phyloP scores from a whole-genome alignment of 208 protist species.

The Acanthamoeba lenticulata region DNA sequence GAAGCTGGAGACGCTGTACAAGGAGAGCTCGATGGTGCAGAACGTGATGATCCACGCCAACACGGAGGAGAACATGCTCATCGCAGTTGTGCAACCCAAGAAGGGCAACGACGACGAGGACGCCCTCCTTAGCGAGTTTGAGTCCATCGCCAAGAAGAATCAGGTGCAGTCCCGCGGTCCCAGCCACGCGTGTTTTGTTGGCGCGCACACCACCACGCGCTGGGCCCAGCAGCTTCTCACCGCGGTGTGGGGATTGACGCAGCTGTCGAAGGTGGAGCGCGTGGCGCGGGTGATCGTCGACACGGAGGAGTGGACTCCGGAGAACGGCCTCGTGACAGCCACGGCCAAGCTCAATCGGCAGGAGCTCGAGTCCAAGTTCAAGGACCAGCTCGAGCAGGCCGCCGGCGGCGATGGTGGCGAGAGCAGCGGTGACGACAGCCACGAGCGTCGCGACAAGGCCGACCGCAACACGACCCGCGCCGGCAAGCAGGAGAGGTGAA shows the following conservation, averaged over 20 bases:
- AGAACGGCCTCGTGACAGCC: constrained; percentile 51
- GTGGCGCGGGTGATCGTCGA: neutral
- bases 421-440: no score
- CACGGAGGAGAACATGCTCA: neutral
- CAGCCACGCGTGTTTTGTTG: no score
- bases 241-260: neutral
- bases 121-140: neutral
- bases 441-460: no score
- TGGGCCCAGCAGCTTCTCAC: no score
- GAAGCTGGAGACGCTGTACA: constrained; percentile 59
- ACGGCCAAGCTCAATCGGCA: constrained; percentile 58
- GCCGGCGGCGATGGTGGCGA: neutral
- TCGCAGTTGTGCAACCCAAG: constrained; percentile 43
- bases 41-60: constrained; percentile 1
- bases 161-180: no score
- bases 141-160: constrained; percentile 11
- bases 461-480: no score
- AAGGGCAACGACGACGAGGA: neutral
- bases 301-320: constrained; percentile 16
- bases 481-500: constrained; percentile 38
- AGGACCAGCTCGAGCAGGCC: neutral
- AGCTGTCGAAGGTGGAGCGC: neutral
- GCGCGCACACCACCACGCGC: no score
- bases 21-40: neutral
- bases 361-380: constrained; percentile 32